phyloP scores from a whole-genome alignment of 31 red algal genomes.

The Bonnemaisonia californica region DNA sequence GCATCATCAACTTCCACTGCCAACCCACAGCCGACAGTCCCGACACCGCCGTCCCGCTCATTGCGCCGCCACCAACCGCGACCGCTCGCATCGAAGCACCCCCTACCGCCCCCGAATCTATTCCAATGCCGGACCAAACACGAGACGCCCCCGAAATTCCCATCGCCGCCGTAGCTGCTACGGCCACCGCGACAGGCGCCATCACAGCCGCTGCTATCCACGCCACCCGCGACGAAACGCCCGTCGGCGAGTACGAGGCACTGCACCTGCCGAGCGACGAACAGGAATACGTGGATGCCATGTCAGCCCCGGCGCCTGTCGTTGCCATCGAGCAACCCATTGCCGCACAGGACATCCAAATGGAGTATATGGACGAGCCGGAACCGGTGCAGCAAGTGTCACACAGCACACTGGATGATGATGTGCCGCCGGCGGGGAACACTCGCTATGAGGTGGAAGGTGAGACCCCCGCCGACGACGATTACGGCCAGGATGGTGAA shows the following conservation, averaged over 20 bases:
- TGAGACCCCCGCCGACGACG: too few species aligned
- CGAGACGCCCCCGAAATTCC: too few species aligned
- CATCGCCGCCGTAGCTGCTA: too few species aligned
- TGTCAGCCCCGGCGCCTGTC: background rate
- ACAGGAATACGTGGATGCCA: background rate
- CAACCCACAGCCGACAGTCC: slow-evolving; percentile 5
- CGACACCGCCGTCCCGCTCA: background rate
- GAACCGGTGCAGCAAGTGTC: background rate
- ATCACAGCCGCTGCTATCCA: too few species aligned
- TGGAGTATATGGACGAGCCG: background rate
- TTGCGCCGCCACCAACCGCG: slow-evolving; percentile 20
- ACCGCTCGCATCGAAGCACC: background rate
- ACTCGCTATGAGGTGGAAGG: too few species aligned
- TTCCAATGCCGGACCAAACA: too few species aligned
- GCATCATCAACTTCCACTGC: slow-evolving; percentile 53
- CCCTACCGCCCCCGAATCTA: background rate
- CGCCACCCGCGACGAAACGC: too few species aligned
- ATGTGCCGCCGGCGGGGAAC: too few species aligned
- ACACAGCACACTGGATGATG: background rate
- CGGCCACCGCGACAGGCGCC: too few species aligned
- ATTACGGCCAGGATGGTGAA: too few species aligned
- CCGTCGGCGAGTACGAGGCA: too few species aligned
- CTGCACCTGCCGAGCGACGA: background rate
- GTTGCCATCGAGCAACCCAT: background rate
- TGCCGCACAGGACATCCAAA: background rate